Evolutionary conservation across 352 stramenopile genomes (phyloP), one percentile per base, ranked within the genome.

Genomic region (Phytophthora macrochlamydospora): DNA sequence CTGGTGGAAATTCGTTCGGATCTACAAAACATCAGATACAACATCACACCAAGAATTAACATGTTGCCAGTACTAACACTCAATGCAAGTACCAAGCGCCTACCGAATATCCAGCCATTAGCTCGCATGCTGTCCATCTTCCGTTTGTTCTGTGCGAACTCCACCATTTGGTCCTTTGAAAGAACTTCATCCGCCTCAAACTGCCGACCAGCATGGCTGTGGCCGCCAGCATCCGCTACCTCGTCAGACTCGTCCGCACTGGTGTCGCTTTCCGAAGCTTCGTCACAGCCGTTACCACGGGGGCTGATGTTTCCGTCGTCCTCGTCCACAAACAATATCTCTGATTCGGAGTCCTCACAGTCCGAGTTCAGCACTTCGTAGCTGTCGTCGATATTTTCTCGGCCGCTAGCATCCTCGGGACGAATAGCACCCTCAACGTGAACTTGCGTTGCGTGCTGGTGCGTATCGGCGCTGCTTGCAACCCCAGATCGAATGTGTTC

Each of bases 1-100:
- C 24, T 29, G 32, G 4, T 7, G 56, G 45, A 45, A 53, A 56
- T 2, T 56, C 32, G 0, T 40, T 24, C 2, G 31, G 8, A 1
- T 67, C 59, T 60, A 59, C 13, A 50, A 31, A 29, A 2, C 1
- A 7, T 14, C 12, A 59, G 9, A 38, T 55, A 69, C 54, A 54
- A 45, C 31, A 63, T 46, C 0, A 43, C 28, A 33, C 1, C 8
- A 6, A 60, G 29, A 65, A 42, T n/a, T n/a, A 33, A 43, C 11
- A 62, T 62, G 44, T 38, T 52, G 29, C n/a, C n/a, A n/a, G n/a
- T n/a, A n/a, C n/a, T 62, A 56, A 28, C 7, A 44, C 38, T 53
- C 53, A 68, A 4, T 58, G 42, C 6, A 52, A 32, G 14, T 65
- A 59, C 42, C 58, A 29, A 65, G 29, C 3, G 7, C 13, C 50